phyloP scores from a whole-genome alignment of 2,329 filamentous ascomycete species.

The Teratosphaeria viscida region DNA sequence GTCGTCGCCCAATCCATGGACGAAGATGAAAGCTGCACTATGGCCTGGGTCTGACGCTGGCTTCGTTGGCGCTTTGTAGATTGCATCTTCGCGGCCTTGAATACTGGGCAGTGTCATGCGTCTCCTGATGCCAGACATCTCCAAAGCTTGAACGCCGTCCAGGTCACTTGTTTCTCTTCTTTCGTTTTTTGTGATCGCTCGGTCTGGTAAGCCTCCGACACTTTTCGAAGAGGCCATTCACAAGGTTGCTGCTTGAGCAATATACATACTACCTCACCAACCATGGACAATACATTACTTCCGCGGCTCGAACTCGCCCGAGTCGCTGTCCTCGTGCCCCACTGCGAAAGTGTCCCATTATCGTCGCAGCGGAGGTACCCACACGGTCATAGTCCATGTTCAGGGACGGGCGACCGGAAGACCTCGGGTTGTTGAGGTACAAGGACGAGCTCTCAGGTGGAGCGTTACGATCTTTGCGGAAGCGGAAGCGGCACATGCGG shows the following conservation, averaged over 20 bases:
- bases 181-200: neutral
- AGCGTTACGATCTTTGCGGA: neutral
- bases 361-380: neutral
- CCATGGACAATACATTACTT: neutral
- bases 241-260: neutral
- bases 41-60: conserved; percentile 27
- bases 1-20: conserved; percentile 35
- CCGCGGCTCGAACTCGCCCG: neutral
- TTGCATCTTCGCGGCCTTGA: conserved; percentile 23
- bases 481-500: neutral
- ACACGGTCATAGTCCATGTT: neutral
- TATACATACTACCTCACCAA: neutral
- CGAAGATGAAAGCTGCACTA: conserved; percentile 35
- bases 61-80: conserved; percentile 27
- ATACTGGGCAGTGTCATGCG: conserved; percentile 22
- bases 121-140: conserved; percentile 5
- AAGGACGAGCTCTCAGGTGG: neutral
- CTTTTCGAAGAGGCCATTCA: neutral
- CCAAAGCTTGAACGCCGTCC: neutral
- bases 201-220: neutral
- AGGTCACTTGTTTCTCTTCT: neutral
- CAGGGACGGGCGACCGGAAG: conserved; percentile 3
- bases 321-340: neutral
- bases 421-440: conserved; percentile 1
- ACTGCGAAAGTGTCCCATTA: neutral